Conservation (phyloP, 129 eudicot species). For the Lactuca saligna region DNA sequence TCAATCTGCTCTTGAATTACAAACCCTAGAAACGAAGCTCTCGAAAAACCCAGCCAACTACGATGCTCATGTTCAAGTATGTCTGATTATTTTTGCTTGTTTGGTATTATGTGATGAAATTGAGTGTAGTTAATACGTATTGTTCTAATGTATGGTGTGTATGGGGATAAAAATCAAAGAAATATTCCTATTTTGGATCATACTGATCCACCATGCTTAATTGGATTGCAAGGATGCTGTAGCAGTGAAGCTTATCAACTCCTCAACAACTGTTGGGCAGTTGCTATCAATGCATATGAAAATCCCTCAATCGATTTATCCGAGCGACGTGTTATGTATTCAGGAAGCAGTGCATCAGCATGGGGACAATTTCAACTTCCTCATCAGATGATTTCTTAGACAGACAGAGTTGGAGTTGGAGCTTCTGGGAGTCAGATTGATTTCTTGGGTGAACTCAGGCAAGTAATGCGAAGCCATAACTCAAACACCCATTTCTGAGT, state of each 20-base stretch:
- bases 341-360: conserved; percentile 61
- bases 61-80: too few species aligned
- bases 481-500: conserved; percentile 52
- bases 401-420: conserved; percentile 38
- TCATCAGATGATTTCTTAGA: conserved; percentile 55
- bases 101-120: too few species aligned
- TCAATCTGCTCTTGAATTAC: too few species aligned
- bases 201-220: conserved; percentile 54
- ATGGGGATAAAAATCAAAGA: conserved; percentile 57
- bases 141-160: too few species aligned
- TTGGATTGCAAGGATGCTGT: conserved; percentile 72
- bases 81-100: too few species aligned
- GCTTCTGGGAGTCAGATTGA: conserved; percentile 57
- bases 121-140: too few species aligned
- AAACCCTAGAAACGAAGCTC: too few species aligned
- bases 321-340: conserved; percentile 70
- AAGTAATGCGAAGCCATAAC: conserved; percentile 65
- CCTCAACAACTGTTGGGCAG: conserved; percentile 80
- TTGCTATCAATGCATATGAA: conserved; percentile 71
- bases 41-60: too few species aligned
- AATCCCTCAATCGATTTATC: conserved; percentile 69
- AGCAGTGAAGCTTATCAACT: conserved; percentile 81
- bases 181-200: conserved; percentile 42
- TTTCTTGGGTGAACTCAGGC: conserved; percentile 77
- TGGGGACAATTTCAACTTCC: conserved; percentile 84